Evolutionary conservation across 2,329 filamentous ascomycete genomes (phyloP).

Genomic region (Zopfia rhizophila): DNA sequence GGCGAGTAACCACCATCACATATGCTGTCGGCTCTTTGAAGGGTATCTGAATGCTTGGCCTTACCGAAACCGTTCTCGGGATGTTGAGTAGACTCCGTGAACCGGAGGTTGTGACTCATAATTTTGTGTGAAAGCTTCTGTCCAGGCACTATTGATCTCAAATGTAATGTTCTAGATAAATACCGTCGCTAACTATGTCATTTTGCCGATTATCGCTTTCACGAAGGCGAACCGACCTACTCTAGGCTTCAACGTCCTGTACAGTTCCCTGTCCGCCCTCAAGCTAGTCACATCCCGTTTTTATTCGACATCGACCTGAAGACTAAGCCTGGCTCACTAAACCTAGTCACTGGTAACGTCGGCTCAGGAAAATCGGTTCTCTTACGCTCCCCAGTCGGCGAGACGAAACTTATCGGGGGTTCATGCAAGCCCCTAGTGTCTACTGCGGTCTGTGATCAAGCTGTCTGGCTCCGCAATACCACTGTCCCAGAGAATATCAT

Average conservation of each 20-base stretch:
- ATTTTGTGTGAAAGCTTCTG: slow-evolving; percentile 20
- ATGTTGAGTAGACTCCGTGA: slow-evolving; percentile 29
- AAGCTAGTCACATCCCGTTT: slow-evolving; percentile 36
- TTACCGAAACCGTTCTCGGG: slow-evolving; percentile 27
- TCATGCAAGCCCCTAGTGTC: slow-evolving; percentile 12
- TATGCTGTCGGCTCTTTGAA: slow-evolving; percentile 32
- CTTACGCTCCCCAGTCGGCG: slow-evolving; percentile 25
- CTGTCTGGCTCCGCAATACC: slow-evolving; percentile 28
- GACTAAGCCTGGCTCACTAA: slow-evolving; percentile 11
- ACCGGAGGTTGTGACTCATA: slow-evolving; percentile 27
- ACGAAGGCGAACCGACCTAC: slow-evolving; percentile 8
- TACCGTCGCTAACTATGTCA: slow-evolving; percentile 29
- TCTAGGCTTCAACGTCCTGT: slow-evolving; percentile 32
- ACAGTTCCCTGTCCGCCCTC: slow-evolving; percentile 37
- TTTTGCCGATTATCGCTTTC: slow-evolving; percentile 30
- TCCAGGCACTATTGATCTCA: slow-evolving; percentile 30
- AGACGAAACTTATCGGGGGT: slow-evolving; percentile 22
- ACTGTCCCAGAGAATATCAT: slow-evolving; percentile 33
- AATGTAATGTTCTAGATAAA: slow-evolving; percentile 35
- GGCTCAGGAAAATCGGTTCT: slow-evolving; percentile 50
- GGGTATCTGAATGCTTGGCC: slow-evolving; percentile 37
- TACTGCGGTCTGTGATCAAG: slow-evolving; percentile 30
- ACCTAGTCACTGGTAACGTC: slow-evolving; percentile 25
- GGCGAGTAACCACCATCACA: slow-evolving; percentile 33
- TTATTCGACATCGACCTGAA: slow-evolving; percentile 13